Evolutionary conservation across 1,139 yeast genomes (phyloP).

Genomic region (Pichia sp.): DNA sequence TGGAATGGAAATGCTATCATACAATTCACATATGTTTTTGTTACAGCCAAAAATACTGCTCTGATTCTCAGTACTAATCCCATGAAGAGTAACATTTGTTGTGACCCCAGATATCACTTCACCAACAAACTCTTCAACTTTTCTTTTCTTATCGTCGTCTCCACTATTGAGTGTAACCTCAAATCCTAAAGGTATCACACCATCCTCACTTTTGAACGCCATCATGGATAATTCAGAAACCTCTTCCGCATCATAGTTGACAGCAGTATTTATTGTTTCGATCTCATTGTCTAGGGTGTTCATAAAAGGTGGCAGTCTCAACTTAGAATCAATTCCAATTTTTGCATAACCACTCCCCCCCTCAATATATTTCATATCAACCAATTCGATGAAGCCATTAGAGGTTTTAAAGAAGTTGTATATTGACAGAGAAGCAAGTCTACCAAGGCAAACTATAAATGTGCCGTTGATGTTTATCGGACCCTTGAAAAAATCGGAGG

Average conservation of each 20-base stretch:
- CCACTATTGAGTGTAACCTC: constrained; percentile 2
- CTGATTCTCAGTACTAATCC: constrained; percentile 19
- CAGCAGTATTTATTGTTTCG: neutral
- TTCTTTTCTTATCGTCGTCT: constrained; percentile 16
- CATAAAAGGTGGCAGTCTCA: constrained; percentile 3
- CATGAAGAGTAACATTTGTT: constrained; percentile 1
- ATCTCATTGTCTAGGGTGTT: constrained; percentile 3
- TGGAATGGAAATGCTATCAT: constrained; percentile 5
- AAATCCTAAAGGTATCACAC: constrained; percentile 1
- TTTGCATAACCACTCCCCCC: neutral
- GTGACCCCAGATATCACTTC: constrained; percentile 31
- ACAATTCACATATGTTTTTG: constrained; percentile 1
- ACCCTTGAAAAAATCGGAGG: neutral
- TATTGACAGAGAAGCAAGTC: neutral
- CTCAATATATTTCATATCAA: constrained; percentile 1
- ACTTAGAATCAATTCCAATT: neutral
- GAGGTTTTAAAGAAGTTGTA: neutral
- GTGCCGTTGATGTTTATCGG: neutral
- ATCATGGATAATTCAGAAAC: constrained; percentile 1
- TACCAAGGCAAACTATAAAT: neutral
- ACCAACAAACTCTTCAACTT: constrained; percentile 32
- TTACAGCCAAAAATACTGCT: constrained; percentile 11
- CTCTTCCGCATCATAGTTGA: constrained; percentile 2
- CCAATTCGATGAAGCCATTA: neutral
- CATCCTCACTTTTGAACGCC: neutral